A percentile compares a stretch with the other conserved stretches of the same genome.
phyloP scores from a whole-genome alignment of 2,329 filamentous ascomycete genomes.

The Cercospora canescens region DNA sequence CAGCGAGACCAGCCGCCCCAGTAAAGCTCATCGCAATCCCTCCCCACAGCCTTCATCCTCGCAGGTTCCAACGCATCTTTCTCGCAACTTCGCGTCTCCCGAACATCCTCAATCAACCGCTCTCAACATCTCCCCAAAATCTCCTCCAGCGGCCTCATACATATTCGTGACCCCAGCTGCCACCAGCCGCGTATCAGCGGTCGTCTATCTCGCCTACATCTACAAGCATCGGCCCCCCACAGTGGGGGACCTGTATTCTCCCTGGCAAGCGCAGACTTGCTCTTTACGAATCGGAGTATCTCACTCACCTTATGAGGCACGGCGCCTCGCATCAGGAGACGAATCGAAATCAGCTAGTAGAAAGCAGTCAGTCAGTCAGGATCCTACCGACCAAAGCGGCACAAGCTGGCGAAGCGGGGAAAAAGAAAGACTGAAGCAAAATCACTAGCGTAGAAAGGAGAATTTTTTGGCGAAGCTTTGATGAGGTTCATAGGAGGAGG shows the following conservation, averaged over 20 bases:
- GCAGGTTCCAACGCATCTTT: background rate
- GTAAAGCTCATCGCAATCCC: background rate
- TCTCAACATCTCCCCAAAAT: background rate
- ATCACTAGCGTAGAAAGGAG: slow-evolving; percentile 8
- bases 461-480: too few relatives aligned
- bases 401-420: slow-evolving; percentile 18
- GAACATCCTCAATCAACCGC: background rate
- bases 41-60: background rate
- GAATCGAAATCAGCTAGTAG: slow-evolving; percentile 20
- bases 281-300: background rate
- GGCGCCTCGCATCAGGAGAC: slow-evolving; percentile 16
- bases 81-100: background rate
- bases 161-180: background rate
- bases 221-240: too few relatives aligned
- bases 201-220: slow-evolving; percentile 4
- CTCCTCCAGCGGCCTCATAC: background rate
- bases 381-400: slow-evolving; percentile 21
- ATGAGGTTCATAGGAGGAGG: slow-evolving; percentile 13
- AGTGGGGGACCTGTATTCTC: too few relatives aligned
- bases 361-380: too few relatives aligned
- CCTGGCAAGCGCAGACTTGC: background rate
- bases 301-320: slow-evolving; percentile 8
- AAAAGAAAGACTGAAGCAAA: slow-evolving; percentile 13
- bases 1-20: background rate
- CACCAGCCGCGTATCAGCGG: background rate